Conservation (phyloP, 148 eudicot genomes). For the Oxyria digyna region DNA sequence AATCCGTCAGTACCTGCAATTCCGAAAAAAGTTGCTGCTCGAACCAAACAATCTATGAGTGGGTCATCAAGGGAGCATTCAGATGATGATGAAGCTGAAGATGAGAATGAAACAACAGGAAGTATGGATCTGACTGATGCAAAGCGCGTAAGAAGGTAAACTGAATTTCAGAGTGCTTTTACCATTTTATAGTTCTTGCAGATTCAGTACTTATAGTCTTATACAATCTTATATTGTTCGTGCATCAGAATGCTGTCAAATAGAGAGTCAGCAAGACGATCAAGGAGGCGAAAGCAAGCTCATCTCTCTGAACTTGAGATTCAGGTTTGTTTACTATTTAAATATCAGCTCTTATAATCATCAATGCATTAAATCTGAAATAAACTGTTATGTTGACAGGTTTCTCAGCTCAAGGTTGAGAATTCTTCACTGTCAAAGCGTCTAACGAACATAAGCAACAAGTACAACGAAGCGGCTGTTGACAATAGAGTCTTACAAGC, state of each 20-base stretch:
- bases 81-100: slow-evolving; percentile 66
- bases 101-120: slow-evolving; percentile 70
- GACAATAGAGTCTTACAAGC: slow-evolving; percentile 97
- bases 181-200: too few relatives aligned
- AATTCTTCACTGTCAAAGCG: slow-evolving; percentile 83
- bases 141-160: slow-evolving; percentile 79
- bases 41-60: slow-evolving; percentile 69
- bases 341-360: background rate
- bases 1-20: slow-evolving; percentile 45
- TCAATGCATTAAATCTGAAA: background rate
- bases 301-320: slow-evolving; percentile 94
- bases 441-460: slow-evolving; percentile 70
- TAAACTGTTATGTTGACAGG: slow-evolving; percentile 28
- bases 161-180: background rate
- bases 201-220: too few relatives aligned
- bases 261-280: slow-evolving; percentile 97
- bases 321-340: slow-evolving; percentile 33
- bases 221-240: slow-evolving; percentile 2
- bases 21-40: slow-evolving; percentile 44
- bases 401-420: slow-evolving; percentile 79
- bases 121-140: slow-evolving; percentile 61
- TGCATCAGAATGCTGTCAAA: slow-evolving; percentile 89
- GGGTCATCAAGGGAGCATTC: slow-evolving; percentile 78
- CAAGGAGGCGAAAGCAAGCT: slow-evolving; percentile 96
- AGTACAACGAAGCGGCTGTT: slow-evolving; percentile 88